Base-by-base conservation (phyloP, 176 grass and related monocot genomes). In the Carex littledalei region DNA sequence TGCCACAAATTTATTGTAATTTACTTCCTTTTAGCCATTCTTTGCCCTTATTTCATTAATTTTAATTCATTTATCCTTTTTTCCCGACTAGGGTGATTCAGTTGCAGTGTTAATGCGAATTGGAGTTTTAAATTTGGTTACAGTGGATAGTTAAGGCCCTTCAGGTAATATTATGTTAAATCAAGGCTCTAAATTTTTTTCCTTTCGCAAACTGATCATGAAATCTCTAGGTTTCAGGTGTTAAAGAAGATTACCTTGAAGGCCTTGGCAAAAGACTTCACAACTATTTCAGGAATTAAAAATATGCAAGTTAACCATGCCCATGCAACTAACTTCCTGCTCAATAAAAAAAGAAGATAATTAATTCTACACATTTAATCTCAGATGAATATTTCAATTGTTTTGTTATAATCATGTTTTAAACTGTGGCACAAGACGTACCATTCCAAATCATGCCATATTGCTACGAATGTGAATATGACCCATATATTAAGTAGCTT, bases 251-350 rank as follows among this genome's bases (percentile, higher is more conserved):
- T 85, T 87, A 98, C 96, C 91, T 98, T 84, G 55, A 95, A 85
- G 21, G 85, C 80, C 67, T 88, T 92, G 64, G 87, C 87, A 45
- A 88, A 47, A 66, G 93, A 92, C 84, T 95, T 98, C 61, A 89
- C 81, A 83, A 95, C 57, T 90, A 98, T 95, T 86, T 98, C 93
- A 79, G 91, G 93, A 81, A 92, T 63, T 34, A 95, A 92, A 90
- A 94, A 98, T 88, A 98, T 77, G 87, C 96, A 98, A 77, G 96
- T 98, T 83, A 98, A 88, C 96, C 93, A 98, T 18, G 96, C 96
- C 96, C 93, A 95, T 34, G 89, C 93, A 86, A 98, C 79, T 73
- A 98, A 93, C 83, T 94, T 98, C 96, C 93, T 98, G 86, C 89
- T 87, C 74, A 78, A 55, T 57, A 78, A 57, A 57, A 3, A 52